A percentile compares a stretch with the other conserved stretches of the same genome.
These are phyloP conservation scores for Penicillium brevicompactum DNA, from an alignment of 2,329 filamentous ascomycete genomes.

Conservation along the genomic window DNA sequence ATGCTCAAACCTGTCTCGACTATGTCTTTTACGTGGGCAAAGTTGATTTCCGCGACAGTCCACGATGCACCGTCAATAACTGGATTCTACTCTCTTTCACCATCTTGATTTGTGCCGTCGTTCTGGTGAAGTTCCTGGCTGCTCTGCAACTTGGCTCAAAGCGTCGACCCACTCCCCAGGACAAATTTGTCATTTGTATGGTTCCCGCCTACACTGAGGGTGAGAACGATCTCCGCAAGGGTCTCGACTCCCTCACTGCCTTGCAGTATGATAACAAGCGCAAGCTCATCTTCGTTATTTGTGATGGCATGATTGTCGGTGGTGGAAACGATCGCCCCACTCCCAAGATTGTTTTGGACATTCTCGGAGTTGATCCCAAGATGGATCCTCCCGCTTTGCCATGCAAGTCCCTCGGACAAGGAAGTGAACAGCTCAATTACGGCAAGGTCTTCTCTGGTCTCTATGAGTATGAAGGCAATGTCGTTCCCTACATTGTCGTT, in stretches of 20 bases:
- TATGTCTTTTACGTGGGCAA: conserved; percentile 82
- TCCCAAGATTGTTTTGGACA: conserved; percentile 92
- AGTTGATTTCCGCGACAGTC: conserved; percentile 76
- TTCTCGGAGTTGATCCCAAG: conserved; percentile 95
- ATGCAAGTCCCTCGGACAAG: conserved; percentile 88
- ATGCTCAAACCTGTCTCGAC: conserved; percentile 78
- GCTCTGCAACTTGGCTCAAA: conserved; percentile 94
- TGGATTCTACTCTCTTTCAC: conserved; percentile 87
- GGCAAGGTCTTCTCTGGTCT: conserved; percentile 98
- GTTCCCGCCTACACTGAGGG: conserved; percentile 98
- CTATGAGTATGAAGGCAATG: conserved; percentile 96
- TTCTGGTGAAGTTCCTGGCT: conserved; percentile 84
- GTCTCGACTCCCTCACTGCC: conserved; percentile 89
- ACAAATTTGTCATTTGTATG: conserved; percentile 98
- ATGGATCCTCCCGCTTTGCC: conserved; percentile 91
- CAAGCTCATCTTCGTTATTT: conserved; percentile 88
- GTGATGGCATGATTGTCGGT: conserved; percentile 99
- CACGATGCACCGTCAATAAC: conserved; percentile 84
- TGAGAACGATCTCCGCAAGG: conserved; percentile 90
- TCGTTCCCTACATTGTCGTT: conserved; percentile 92
- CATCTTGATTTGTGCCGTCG: conserved; percentile 78
- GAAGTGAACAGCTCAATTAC: conserved; percentile 93
- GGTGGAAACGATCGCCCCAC: conserved; percentile 97
- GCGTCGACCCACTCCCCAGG: conserved; percentile 82
- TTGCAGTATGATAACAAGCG: conserved; percentile 98